Evolutionary conservation across 2,329 filamentous ascomycete genomes (phyloP).

Genomic region (Stemphylium beticola): DNA sequence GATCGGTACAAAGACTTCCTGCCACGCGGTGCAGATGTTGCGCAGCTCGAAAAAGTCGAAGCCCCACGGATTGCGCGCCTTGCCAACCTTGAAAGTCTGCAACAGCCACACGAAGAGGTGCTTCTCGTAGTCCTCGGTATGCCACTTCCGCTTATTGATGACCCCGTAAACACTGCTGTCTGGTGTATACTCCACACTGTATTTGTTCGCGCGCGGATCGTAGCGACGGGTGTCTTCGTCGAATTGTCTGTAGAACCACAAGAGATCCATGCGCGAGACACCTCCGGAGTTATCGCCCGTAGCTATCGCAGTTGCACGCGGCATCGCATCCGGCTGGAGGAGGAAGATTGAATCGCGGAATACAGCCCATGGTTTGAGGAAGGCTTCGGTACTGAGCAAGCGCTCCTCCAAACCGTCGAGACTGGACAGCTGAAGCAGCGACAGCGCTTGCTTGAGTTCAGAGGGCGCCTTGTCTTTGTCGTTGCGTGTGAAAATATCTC

Average conservation of each 20-base stretch:
- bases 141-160: constrained; percentile 39
- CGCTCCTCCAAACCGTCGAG: constrained; percentile 35
- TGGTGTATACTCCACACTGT: constrained; percentile 13
- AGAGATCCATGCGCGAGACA: constrained; percentile 31
- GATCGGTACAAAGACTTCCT: constrained; percentile 39
- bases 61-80: constrained; percentile 30
- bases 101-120: constrained; percentile 42
- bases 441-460: constrained; percentile 32
- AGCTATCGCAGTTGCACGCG: constrained; percentile 11
- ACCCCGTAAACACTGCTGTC: constrained; percentile 20
- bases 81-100: constrained; percentile 43
- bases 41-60: constrained; percentile 38
- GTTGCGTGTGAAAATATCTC: constrained; percentile 19
- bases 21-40: constrained; percentile 39
- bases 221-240: constrained; percentile 36
- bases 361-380: constrained; percentile 39
- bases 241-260: constrained; percentile 44
- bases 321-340: constrained; percentile 17
- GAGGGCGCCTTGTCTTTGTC: constrained; percentile 23
- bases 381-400: constrained; percentile 36
- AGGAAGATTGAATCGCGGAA: constrained; percentile 41
- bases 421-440: constrained; percentile 26
- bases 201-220: constrained; percentile 29
- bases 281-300: not conserved
- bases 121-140: constrained; percentile 38